These are phyloP conservation scores for Geosmithia morbida DNA, from an alignment of 2,329 filamentous ascomycete genomes.

Conservation along the genomic window DNA sequence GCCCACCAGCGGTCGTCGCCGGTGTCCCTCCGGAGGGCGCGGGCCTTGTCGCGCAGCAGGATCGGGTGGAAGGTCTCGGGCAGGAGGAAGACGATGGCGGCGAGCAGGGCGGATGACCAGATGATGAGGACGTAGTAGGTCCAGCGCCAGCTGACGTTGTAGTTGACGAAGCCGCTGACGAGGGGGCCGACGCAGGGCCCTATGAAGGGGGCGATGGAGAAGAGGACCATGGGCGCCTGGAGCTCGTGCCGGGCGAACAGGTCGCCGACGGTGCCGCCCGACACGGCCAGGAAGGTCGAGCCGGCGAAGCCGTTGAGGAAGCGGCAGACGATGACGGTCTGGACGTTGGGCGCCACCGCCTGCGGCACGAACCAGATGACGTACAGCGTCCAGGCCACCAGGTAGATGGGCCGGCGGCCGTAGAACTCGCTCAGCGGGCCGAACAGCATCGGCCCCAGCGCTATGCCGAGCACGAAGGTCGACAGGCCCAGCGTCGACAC, in stretches of 20 bases:
- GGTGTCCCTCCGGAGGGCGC: slow-evolving; percentile 54
- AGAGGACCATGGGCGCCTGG: slow-evolving; percentile 72
- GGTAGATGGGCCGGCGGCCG: slow-evolving; percentile 68
- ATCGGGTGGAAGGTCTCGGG: slow-evolving; percentile 82
- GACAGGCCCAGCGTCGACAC: slow-evolving; percentile 72
- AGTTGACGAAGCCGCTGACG: slow-evolving; percentile 71
- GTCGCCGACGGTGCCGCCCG: slow-evolving; percentile 76
- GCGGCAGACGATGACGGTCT: slow-evolving; percentile 61
- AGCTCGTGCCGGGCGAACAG: slow-evolving; percentile 56
- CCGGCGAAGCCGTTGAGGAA: slow-evolving; percentile 67
- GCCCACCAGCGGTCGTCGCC: slow-evolving; percentile 66
- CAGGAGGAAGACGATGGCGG: slow-evolving; percentile 54
- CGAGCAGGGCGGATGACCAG: slow-evolving; percentile 54
- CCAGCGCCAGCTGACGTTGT: slow-evolving; percentile 62
- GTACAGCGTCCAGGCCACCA: slow-evolving; percentile 60
- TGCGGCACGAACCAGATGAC: slow-evolving; percentile 70
- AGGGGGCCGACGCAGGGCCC: slow-evolving; percentile 46
- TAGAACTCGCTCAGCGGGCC: slow-evolving; percentile 63
- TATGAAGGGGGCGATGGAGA: slow-evolving; percentile 50
- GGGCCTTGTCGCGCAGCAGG: slow-evolving; percentile 59
- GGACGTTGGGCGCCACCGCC: slow-evolving; percentile 68
- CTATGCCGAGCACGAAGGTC: slow-evolving; percentile 64
- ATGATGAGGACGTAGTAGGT: slow-evolving; percentile 76
- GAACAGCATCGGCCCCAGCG: slow-evolving; percentile 47
- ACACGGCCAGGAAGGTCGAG: slow-evolving; percentile 55